phyloP scores from a whole-genome alignment of 192 early-diverging fungal genomes.

The Powellomyces hirtus region DNA sequence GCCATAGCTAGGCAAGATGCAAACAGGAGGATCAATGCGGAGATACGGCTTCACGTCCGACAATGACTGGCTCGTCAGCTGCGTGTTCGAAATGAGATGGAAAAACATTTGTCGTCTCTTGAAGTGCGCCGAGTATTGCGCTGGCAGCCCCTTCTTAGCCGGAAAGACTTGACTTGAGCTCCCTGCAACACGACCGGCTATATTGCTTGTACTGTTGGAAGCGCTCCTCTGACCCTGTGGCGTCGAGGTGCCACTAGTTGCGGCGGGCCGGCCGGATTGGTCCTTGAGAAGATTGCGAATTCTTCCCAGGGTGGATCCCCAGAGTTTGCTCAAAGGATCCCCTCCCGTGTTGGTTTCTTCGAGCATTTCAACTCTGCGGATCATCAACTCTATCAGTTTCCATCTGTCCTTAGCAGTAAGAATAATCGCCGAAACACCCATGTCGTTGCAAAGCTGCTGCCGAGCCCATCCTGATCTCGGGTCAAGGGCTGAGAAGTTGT shows the following conservation, averaged over 20 bases:
- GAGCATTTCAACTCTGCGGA: slow-evolving; percentile 34
- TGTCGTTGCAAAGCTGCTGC: slow-evolving; percentile 37
- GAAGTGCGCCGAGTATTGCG: slow-evolving; percentile 43
- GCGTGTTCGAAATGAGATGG: slow-evolving; percentile 48
- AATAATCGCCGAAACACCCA: slow-evolving; percentile 30
- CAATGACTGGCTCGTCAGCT: slow-evolving; percentile 49
- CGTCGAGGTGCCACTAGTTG: neutral
- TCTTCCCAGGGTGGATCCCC: slow-evolving; percentile 26
- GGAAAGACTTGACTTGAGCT: slow-evolving; percentile 14
- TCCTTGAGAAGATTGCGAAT: slow-evolving; percentile 2
- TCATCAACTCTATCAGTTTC: slow-evolving; percentile 32
- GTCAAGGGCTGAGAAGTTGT: slow-evolving; percentile 52
- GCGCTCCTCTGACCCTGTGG: neutral
- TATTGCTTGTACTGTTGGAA: neutral
- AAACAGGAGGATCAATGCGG: slow-evolving; percentile 46
- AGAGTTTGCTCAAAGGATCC: slow-evolving; percentile 25
- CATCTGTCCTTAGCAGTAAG: slow-evolving; percentile 40
- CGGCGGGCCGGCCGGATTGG: neutral
- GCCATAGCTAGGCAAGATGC: slow-evolving; percentile 52
- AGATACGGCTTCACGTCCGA: slow-evolving; percentile 40
- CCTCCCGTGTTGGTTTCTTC: slow-evolving; percentile 3
- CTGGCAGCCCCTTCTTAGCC: slow-evolving; percentile 27
- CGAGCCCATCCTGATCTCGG: slow-evolving; percentile 58
- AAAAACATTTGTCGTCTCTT: slow-evolving; percentile 64
- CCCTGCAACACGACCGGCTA: slow-evolving; percentile 5